Percentiles rank a stretch among this genome's conserved stretches.
Conservation (phyloP, 371 early-diverging fungal genomes). For the Mucor circinelloides region DNA sequence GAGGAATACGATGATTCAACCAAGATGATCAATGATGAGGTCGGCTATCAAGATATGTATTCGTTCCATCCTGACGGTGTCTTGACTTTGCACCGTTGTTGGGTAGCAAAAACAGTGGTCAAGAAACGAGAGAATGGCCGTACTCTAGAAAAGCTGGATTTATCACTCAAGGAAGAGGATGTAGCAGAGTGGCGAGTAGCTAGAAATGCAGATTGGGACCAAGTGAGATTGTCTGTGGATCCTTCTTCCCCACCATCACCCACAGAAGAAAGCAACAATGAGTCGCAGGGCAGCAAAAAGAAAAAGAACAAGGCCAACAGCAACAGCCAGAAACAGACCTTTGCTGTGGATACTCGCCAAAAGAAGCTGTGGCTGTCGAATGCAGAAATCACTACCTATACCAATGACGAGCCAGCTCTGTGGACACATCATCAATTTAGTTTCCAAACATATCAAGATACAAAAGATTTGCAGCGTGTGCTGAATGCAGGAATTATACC, state of each 20-base stretch:
- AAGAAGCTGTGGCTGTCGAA: constrained; percentile 51
- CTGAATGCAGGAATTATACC: constrained; percentile 44
- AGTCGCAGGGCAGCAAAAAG: constrained; percentile 2
- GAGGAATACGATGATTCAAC: constrained; percentile 49
- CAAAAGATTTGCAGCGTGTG: constrained; percentile 19
- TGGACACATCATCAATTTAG: constrained; percentile 60
- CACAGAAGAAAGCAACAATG: not conserved
- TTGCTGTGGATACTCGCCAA: not conserved
- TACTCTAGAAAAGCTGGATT: constrained; percentile 50
- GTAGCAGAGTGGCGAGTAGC: constrained; percentile 65
- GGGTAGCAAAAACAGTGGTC: constrained; percentile 55
- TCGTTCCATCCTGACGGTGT: constrained; percentile 62
- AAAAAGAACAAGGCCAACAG: constrained; percentile 8
- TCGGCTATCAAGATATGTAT: constrained; percentile 62
- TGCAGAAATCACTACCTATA: constrained; percentile 61
- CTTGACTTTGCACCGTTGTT: constrained; percentile 62
- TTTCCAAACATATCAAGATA: constrained; percentile 49
- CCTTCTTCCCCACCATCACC: not conserved
- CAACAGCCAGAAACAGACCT: constrained; percentile 1
- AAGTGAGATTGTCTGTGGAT: constrained; percentile 31
- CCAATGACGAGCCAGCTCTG: constrained; percentile 45
- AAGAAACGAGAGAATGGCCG: constrained; percentile 56
- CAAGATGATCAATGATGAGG: constrained; percentile 43
- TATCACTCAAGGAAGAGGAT: constrained; percentile 59
- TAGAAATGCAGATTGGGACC: constrained; percentile 53